A percentile compares a stretch with the other conserved stretches of the same genome.
Conservation (phyloP, 2,329 filamentous ascomycete genomes). For the Penicillium polonicum region DNA sequence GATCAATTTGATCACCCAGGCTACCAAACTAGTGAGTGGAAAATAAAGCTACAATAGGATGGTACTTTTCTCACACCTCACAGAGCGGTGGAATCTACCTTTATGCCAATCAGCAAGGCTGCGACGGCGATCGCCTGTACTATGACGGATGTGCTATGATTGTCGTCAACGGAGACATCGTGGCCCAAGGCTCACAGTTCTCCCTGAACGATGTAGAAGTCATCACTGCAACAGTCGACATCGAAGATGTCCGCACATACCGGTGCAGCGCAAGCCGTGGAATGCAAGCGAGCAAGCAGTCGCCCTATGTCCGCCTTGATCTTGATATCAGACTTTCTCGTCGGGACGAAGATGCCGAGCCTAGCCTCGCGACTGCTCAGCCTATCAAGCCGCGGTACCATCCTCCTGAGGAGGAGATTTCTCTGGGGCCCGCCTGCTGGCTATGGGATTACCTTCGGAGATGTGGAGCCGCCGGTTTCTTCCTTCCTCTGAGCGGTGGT, state of each 20-base stretch:
- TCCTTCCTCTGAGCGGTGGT: slow-evolving; percentile 42
- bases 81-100: slow-evolving; percentile 49
- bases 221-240: slow-evolving; percentile 63
- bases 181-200: slow-evolving; percentile 68
- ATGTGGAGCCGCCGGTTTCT: slow-evolving; percentile 39
- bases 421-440: slow-evolving; percentile 63
- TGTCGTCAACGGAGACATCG: slow-evolving; percentile 60
- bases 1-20: slow-evolving; percentile 64
- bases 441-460: slow-evolving; percentile 52
- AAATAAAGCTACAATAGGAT: no score
- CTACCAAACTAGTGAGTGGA: slow-evolving; percentile 47
- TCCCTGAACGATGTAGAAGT: slow-evolving; percentile 65
- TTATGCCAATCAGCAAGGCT: slow-evolving; percentile 63
- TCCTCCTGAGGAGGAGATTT: slow-evolving; percentile 66
- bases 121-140: slow-evolving; percentile 61
- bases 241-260: slow-evolving; percentile 59
- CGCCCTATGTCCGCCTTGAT: slow-evolving; percentile 39
- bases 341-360: slow-evolving; percentile 44
- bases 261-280: slow-evolving; percentile 30
- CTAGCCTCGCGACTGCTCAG: slow-evolving; percentile 46
- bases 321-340: slow-evolving; percentile 37
- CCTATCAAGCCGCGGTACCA: slow-evolving; percentile 55
- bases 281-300: slow-evolving; percentile 36
- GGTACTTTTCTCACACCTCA: not conserved
- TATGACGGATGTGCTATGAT: slow-evolving; percentile 66